Evolutionary conservation across 768 basidiomycete species (phyloP).

Genomic region (Russula sp.): DNA sequence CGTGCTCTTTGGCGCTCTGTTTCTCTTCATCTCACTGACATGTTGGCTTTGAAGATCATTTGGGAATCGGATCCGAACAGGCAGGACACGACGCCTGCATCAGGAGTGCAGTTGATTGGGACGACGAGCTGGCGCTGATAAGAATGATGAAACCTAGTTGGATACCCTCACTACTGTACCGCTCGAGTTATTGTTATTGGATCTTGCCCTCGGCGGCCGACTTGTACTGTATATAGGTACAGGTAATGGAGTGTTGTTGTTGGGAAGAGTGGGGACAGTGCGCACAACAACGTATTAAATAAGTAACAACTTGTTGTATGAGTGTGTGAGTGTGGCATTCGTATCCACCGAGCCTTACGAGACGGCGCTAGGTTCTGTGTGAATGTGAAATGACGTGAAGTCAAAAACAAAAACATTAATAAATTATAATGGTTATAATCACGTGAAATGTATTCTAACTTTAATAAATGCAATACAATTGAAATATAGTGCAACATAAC

Average conservation of each 20-base stretch:
- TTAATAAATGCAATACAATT: too few relatives aligned
- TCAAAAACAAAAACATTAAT: too few relatives aligned
- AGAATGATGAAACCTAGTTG: conserved; percentile 8
- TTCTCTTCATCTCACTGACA: background rate
- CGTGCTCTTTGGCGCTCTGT: conserved; percentile 25
- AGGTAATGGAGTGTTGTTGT: background rate
- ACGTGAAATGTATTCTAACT: too few relatives aligned
- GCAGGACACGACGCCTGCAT: conserved; percentile 41
- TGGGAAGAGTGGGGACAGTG: background rate
- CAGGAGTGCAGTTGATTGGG: conserved; percentile 37
- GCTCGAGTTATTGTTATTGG: background rate
- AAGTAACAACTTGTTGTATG: background rate
- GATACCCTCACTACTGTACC: background rate
- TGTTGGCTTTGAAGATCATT: conserved; percentile 34
- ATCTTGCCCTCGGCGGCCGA: background rate
- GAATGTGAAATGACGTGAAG: background rate
- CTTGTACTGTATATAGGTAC: background rate
- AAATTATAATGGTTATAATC: too few relatives aligned
- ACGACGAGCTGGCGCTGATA: conserved; percentile 45
- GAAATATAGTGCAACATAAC: too few relatives aligned
- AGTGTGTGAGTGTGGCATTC: background rate
- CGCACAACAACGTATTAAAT: background rate
- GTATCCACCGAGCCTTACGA: background rate
- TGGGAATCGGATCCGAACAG: conserved; percentile 67
- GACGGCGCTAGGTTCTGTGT: background rate